These are phyloP conservation scores for Linnemannia elongata DNA, from an alignment of 192 early-diverging fungal genomes.

Conservation along the genomic window DNA sequence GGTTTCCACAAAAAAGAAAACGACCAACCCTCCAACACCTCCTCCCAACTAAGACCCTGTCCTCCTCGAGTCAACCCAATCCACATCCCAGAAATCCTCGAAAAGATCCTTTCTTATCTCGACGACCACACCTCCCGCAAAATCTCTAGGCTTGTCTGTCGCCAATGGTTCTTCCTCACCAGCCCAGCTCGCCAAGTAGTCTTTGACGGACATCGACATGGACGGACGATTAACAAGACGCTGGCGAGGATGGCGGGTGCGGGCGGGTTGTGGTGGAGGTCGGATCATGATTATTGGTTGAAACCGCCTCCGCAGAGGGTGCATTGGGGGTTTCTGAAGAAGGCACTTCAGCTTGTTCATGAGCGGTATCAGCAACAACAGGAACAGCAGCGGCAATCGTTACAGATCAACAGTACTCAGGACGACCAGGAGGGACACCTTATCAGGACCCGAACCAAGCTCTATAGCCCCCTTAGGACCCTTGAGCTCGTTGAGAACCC, in stretches of 20 bases:
- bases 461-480: not conserved
- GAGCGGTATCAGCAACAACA: not conserved
- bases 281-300: not conserved
- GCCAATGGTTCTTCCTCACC: not conserved
- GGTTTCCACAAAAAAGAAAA: not conserved
- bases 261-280: not conserved
- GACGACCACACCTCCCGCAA: constrained; percentile 1
- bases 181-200: not conserved
- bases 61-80: not conserved
- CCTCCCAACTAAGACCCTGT: not conserved
- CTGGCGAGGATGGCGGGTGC: not conserved
- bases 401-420: not conserved
- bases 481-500: not conserved
- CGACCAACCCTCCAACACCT: not conserved
- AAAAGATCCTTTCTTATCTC: not conserved
- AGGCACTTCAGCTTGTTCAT: not conserved
- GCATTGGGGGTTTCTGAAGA: not conserved
- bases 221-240: not conserved
- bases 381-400: not conserved
- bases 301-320: not conserved
- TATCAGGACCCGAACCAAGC: not conserved
- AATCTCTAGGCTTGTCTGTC: not conserved
- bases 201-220: not conserved
- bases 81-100: not conserved
- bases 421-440: not conserved